Evolutionary conservation across 179 eudicot genomes (phyloP).

Genomic region (Spergularia azorica): DNA sequence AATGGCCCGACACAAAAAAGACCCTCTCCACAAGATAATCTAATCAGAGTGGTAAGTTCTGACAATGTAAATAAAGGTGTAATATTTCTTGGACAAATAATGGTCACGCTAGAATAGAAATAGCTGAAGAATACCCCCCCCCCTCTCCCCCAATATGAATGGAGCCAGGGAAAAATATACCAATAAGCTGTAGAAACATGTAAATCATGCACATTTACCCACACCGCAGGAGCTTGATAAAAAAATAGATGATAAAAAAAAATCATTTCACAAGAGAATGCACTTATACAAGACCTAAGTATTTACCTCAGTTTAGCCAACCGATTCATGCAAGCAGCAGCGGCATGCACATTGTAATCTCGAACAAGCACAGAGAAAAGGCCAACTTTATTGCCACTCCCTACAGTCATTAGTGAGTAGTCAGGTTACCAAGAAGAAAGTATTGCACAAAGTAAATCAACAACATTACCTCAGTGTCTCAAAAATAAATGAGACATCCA

Average conservation of each 20-base stretch:
- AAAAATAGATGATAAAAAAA: too few species aligned
- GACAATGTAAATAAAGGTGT: too few species aligned
- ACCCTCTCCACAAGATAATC: too few species aligned
- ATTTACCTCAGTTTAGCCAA: slow-evolving; percentile 86
- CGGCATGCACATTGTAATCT: slow-evolving; percentile 86
- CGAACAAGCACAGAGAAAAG: slow-evolving; percentile 92
- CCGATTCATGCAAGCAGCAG: slow-evolving; percentile 96
- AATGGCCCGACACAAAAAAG: too few species aligned
- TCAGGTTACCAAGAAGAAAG: background rate
- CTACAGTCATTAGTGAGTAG: slow-evolving; percentile 34
- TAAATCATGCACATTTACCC: background rate
- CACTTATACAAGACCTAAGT: slow-evolving; percentile 6
- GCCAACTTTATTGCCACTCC: slow-evolving; percentile 94
- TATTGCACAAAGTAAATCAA: background rate
- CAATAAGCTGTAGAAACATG: background rate
- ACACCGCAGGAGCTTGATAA: background rate
- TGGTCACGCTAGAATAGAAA: too few species aligned
- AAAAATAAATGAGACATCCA: background rate
- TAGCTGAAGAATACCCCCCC: too few species aligned
- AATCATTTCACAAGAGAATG: background rate
- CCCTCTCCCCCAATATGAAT: too few species aligned
- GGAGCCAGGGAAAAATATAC: too few species aligned
- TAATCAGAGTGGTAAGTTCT: too few species aligned
- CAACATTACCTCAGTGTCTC: background rate
- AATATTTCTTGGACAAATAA: too few species aligned